These are phyloP conservation scores for Lactarius sp. DNA, from an alignment of 768 basidiomycete species.

Conservation along the genomic window DNA sequence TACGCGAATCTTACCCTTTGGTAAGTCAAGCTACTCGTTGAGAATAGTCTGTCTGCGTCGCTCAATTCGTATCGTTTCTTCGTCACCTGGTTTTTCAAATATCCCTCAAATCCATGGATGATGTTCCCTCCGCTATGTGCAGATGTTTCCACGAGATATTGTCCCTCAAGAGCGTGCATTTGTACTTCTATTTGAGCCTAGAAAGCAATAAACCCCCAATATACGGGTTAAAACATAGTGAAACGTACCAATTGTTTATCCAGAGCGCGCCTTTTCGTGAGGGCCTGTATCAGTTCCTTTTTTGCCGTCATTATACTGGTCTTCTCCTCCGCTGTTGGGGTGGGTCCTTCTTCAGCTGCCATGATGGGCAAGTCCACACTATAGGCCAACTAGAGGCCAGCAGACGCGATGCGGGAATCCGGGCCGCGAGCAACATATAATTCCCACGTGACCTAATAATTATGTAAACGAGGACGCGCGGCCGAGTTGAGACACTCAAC, in stretches of 20 bases:
- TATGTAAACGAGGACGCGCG: slow-evolving; percentile 22
- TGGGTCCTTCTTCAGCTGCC: slow-evolving; percentile 37
- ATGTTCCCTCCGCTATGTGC: slow-evolving; percentile 79
- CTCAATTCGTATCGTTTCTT: slow-evolving; percentile 71
- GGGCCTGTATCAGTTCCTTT: slow-evolving; percentile 68
- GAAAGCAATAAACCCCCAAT: background rate
- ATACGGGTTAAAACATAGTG: background rate
- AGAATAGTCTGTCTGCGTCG: slow-evolving; percentile 77
- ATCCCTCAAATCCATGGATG: slow-evolving; percentile 82
- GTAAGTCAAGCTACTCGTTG: slow-evolving; percentile 72
- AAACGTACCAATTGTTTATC: slow-evolving; percentile 71
- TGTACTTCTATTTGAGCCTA: slow-evolving; percentile 75
- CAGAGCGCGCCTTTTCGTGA: slow-evolving; percentile 66
- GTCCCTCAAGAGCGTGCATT: slow-evolving; percentile 71
- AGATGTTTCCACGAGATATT: slow-evolving; percentile 74
- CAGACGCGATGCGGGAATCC: slow-evolving; percentile 12
- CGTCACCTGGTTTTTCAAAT: slow-evolving; percentile 71
- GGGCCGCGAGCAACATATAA: background rate
- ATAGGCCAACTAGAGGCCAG: background rate
- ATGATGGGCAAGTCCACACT: slow-evolving; percentile 9
- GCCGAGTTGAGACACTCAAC: background rate
- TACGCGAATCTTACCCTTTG: slow-evolving; percentile 50
- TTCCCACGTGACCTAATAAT: background rate
- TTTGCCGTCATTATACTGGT: slow-evolving; percentile 65
- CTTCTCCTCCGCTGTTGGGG: slow-evolving; percentile 60